phyloP scores from a whole-genome alignment of 495 filamentous ascomycete genomes.

The Aspergillus affinis region DNA sequence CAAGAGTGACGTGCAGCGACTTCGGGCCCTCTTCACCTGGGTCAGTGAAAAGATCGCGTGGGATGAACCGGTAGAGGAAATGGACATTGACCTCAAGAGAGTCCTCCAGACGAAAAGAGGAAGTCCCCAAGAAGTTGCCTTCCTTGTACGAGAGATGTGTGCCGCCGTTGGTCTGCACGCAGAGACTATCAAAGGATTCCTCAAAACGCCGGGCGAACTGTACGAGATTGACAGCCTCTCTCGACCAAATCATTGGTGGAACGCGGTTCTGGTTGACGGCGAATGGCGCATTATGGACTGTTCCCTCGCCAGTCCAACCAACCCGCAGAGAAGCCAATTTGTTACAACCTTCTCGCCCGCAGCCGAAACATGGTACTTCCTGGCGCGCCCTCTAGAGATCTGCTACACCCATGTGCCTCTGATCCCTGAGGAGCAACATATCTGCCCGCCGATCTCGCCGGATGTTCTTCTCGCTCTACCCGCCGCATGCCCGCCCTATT shows the following conservation, averaged over 20 bases:
- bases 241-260: conserved; percentile 97
- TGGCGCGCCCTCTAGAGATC: conserved; percentile 78
- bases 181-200: conserved; percentile 80
- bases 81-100: conserved; percentile 71
- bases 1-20: conserved; percentile 87
- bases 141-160: conserved; percentile 92
- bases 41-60: conserved; percentile 93
- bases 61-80: conserved; percentile 87
- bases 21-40: conserved; percentile 96
- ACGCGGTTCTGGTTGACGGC: conserved; percentile 86
- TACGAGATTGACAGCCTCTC: conserved; percentile 70
- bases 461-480: conserved; percentile 84
- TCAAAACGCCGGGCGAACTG: conserved; percentile 85
- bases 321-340: conserved; percentile 74
- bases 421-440: conserved; percentile 81
- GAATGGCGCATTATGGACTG: conserved; percentile 98
- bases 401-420: conserved; percentile 96
- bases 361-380: conserved; percentile 90
- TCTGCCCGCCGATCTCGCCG: conserved; percentile 81
- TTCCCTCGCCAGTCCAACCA: conserved; percentile 84
- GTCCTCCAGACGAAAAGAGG: conserved; percentile 83
- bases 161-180: conserved; percentile 81
- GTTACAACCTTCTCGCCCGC: conserved; percentile 65
- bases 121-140: conserved; percentile 87
- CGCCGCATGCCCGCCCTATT: conserved; percentile 80